Evolutionary conservation across 805 yeast species (phyloP), one percentile per base, ranked within the genome.

Genomic region (Grigorovia jiainica): DNA sequence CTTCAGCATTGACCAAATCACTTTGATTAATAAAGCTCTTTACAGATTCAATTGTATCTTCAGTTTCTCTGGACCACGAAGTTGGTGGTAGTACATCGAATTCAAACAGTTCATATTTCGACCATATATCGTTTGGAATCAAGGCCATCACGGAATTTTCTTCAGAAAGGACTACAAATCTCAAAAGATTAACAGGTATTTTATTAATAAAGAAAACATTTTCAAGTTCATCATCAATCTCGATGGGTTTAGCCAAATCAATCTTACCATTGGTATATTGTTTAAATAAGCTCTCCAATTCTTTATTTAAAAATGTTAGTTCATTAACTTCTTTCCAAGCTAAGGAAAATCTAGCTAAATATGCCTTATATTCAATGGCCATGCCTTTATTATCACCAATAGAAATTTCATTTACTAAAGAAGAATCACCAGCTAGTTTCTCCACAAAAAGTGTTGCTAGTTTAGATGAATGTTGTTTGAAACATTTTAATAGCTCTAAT

Each of bases 1-100:
- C 42, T 43, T 54, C 57, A 20, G 57, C 48, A 11, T 32, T 40
- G 2, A 50, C 49, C 20, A 65, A 39, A 34, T 55, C 62, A 30
- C 50, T 52, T 10, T 56, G 58, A 42, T 63, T 63, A 16, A 66
- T 55, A 38, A 59, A 63, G 41, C 57, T 60, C 19, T 57, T 58
- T 5, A 66, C 53, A 1, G 49, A 51, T 47, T 67, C 71, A 11
- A 63, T 50, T 18, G 47, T 65, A 55, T 47, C 78, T 2, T 37
- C 38, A 1, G 61, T 54, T 32, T 58, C 61, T 37, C 48, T 58
- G 5, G 53, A 49, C 1, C 46, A 76, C 7, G 62, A 60, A 16
- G 51, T 52, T 1, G 94, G 92, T 2, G 94, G 89, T 18, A 83
- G 57, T 2, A 81, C 72, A 58, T 83, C 94, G 54, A 73, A 83